Base-by-base conservation (phyloP, 768 basidiomycete genomes). In the Amanita molliuscula region DNA sequence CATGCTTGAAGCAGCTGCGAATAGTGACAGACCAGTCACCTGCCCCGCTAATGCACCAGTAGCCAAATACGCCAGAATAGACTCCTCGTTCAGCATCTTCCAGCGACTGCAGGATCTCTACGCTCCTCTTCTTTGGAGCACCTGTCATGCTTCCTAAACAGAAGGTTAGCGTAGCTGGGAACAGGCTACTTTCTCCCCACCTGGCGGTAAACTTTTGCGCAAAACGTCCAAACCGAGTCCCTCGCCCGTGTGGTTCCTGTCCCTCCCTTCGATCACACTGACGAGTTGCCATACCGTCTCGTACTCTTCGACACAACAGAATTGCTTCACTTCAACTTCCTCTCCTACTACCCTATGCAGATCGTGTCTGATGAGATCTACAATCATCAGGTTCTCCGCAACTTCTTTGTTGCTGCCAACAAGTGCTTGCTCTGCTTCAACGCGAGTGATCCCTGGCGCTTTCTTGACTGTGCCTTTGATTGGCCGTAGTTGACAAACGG, bases 361-460 rank as follows among this genome's bases (percentile, higher is more conserved):
- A 66, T 98, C 94, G 56, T 96, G 88, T 29, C 92, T 80, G 58
- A 95, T 95, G 43, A 98, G 78, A 62, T 97, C 94, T 21, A 96
- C 94, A 54, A 98, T 96, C 94, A 98, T 97, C 50, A 98, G 66
- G 62, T 98, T 98, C 69, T 97, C 94, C 0, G 93, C 94, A 1
- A 94, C 81, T 64, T 98, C 94, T 63, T 98, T 98, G 37, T 68
- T 71, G 62, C 77, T 85, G 4, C 83, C 82, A 11, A 70, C 71
- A 50, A 86, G 65, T 11, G 74, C 63, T 64, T 81, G 57, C 57
- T 84, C 81, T n/a, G 83, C 83, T 43, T 79, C 75, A 48, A 74
- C 78, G 23, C 78, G 78, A 15, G 76, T 82, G 51, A 83, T 72
- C 6, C 70, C 71, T 6, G 82, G 79, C 3, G 70, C 78, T 63